Percentiles rank a stretch among this genome's conserved stretches.
Conservation (phyloP, 371 early-diverging fungal genomes). For the Fennellomyces sp. region DNA sequence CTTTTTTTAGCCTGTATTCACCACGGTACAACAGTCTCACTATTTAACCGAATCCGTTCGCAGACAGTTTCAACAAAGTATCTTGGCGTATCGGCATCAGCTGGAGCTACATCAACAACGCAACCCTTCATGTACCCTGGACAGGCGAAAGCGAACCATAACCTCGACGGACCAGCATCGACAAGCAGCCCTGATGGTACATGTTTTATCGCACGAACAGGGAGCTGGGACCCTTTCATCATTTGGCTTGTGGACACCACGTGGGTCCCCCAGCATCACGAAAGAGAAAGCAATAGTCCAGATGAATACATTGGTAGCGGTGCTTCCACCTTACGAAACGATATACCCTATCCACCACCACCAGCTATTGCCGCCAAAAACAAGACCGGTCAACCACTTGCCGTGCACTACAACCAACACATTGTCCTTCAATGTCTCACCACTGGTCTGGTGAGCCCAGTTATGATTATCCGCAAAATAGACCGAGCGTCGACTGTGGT, state of each 20-base stretch:
- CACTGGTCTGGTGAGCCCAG: conserved; percentile 75
- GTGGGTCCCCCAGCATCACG: background rate
- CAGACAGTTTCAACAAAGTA: conserved; percentile 82
- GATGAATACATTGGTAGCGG: conserved; percentile 16
- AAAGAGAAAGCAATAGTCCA: background rate
- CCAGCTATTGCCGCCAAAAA: conserved; percentile 60
- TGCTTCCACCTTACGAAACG: conserved; percentile 3
- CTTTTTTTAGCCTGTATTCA: conserved; percentile 59
- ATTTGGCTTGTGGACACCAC: conserved; percentile 72
- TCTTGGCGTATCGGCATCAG: conserved; percentile 58
- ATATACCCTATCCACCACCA: conserved; percentile 51
- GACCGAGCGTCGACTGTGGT: conserved; percentile 71
- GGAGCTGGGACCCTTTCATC: conserved; percentile 83
- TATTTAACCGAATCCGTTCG: conserved; percentile 77
- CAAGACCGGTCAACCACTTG: conserved; percentile 47
- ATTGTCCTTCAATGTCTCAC: conserved; percentile 77
- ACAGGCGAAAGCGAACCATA: conserved; percentile 10
- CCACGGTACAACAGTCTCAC: conserved; percentile 71
- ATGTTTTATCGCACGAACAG: conserved; percentile 24
- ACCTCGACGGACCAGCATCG: background rate
- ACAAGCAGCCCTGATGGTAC: conserved; percentile 21
- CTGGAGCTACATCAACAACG: background rate
- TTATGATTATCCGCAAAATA: conserved; percentile 76
- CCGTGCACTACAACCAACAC: conserved; percentile 76
- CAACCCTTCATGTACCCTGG: conserved; percentile 26